phyloP scores from a whole-genome alignment of 129 eudicot genomes.

The Ambrosia artemisiifolia region DNA sequence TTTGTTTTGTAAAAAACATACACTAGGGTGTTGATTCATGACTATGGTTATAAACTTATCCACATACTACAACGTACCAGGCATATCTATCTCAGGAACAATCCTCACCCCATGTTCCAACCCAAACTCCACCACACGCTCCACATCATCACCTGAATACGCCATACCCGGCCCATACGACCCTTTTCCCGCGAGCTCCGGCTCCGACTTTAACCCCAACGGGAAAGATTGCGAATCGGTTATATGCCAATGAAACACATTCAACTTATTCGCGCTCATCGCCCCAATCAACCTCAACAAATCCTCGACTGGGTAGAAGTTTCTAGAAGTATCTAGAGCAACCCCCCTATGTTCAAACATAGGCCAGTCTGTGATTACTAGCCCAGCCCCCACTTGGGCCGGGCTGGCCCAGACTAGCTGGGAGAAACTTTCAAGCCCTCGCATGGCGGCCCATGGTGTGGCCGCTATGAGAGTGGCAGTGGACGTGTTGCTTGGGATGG shows the following conservation, averaged over 20 bases:
- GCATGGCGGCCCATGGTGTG: constrained; percentile 89
- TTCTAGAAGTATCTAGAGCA: constrained; percentile 72
- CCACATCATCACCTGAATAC: constrained; percentile 60
- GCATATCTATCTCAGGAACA: constrained; percentile 89
- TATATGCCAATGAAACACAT: constrained; percentile 95
- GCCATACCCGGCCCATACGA: constrained; percentile 63
- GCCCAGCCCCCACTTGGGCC: constrained; percentile 48
- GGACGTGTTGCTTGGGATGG: constrained; percentile 30
- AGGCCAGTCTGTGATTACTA: constrained; percentile 53
- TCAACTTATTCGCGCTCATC: constrained; percentile 73
- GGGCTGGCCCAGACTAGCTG: constrained; percentile 69
- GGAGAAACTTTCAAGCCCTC: constrained; percentile 87
- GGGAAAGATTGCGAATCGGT: constrained; percentile 96
- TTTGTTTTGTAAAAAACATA: too few relatives aligned
- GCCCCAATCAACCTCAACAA: constrained; percentile 61
- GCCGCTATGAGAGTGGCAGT: constrained; percentile 48
- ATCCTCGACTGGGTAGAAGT: constrained; percentile 56
- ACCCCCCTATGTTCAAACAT: constrained; percentile 56
- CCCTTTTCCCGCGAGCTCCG: constrained; percentile 64
- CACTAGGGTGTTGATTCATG: too few relatives aligned
- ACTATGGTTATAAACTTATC: neutral
- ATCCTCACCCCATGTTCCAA: constrained; percentile 79
- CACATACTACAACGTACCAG: constrained; percentile 45
- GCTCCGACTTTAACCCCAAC: constrained; percentile 61
- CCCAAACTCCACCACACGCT: constrained; percentile 62